A percentile compares a stretch with the other conserved stretches of the same genome.
phyloP scores from a whole-genome alignment of 495 filamentous ascomycete species.

The Penicillium coprophilum region DNA sequence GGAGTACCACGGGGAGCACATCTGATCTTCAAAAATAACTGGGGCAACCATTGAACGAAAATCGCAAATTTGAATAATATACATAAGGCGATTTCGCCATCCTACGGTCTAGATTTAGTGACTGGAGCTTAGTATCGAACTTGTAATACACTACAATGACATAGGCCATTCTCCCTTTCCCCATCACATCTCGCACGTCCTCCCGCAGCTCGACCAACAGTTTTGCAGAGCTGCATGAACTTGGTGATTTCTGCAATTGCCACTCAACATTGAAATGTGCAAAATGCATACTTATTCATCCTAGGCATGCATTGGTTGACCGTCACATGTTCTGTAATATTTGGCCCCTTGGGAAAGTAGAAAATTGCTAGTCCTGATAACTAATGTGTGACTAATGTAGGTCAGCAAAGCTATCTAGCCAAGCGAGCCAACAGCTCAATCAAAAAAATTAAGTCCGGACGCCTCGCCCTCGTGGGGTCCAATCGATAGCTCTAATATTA shows the following conservation, averaged over 20 bases:
- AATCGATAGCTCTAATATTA: slow-evolving; percentile 13
- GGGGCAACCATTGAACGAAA: not conserved
- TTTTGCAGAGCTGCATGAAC: slow-evolving; percentile 9
- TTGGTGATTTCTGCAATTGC: slow-evolving; percentile 30
- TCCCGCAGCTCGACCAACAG: slow-evolving; percentile 17
- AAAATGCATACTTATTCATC: slow-evolving; percentile 6
- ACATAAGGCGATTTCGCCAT: not conserved
- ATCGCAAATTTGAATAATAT: slow-evolving; percentile 3
- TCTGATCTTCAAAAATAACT: not conserved
- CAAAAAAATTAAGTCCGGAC: slow-evolving; percentile 1
- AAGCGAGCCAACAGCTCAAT: not conserved
- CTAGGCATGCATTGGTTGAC: not conserved
- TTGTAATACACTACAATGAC: slow-evolving; percentile 7
- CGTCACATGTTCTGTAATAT: slow-evolving; percentile 7
- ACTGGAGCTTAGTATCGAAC: not conserved
- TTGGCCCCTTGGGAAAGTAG: not conserved
- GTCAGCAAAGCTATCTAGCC: not conserved
- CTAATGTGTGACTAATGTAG: slow-evolving; percentile 9
- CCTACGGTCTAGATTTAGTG: not conserved
- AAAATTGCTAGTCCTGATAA: not conserved
- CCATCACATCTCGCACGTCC: slow-evolving; percentile 9
- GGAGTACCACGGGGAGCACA: not conserved
- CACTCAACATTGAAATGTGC: slow-evolving; percentile 3
- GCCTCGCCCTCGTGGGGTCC: slow-evolving; percentile 9
- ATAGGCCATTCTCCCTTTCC: slow-evolving; percentile 4